phyloP scores from a whole-genome alignment of 1,284 basidiomycete genomes.

The Malassezia sympodialis region DNA sequence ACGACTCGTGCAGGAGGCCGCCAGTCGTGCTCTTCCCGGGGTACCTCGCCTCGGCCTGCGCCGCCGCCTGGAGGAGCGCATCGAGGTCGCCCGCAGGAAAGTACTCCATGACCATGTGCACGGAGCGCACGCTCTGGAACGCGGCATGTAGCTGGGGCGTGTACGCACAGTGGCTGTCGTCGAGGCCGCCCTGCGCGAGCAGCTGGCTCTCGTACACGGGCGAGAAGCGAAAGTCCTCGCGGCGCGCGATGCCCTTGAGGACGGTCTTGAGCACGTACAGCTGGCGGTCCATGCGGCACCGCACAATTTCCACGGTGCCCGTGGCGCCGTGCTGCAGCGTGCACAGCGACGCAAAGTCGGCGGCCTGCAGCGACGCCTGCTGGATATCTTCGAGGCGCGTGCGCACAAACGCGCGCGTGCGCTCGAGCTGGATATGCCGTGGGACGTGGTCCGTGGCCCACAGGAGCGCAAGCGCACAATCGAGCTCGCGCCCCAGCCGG shows the following conservation, averaged over 20 bases:
- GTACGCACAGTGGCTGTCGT: neutral
- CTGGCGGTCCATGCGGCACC: constrained; percentile 34
- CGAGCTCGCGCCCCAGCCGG: constrained; percentile 16
- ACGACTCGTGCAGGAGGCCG: constrained; percentile 33
- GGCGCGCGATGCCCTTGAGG: constrained; percentile 37
- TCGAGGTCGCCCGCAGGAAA: constrained; percentile 44
- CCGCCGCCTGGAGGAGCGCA: constrained; percentile 35
- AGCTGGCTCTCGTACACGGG: constrained; percentile 35
- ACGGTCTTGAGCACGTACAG: constrained; percentile 45
- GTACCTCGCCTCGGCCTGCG: constrained; percentile 23
- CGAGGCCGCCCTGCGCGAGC: constrained; percentile 17
- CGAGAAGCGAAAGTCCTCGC: constrained; percentile 33
- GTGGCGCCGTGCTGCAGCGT: constrained; percentile 35
- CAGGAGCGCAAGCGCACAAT: constrained; percentile 26
- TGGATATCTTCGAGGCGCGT: constrained; percentile 18
- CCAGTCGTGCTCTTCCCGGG: constrained; percentile 29
- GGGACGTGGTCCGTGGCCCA: constrained; percentile 24
- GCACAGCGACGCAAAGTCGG: constrained; percentile 33
- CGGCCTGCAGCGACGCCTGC: constrained; percentile 19
- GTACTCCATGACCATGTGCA: constrained; percentile 46
- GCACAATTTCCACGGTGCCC: constrained; percentile 40
- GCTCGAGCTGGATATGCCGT: neutral
- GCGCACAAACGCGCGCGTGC: constrained; percentile 20
- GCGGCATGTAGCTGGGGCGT: constrained; percentile 35
- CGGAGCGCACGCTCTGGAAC: constrained; percentile 36